phyloP scores from a whole-genome alignment of 2,329 filamentous ascomycete genomes.

The Aspergillus ochraceus region DNA sequence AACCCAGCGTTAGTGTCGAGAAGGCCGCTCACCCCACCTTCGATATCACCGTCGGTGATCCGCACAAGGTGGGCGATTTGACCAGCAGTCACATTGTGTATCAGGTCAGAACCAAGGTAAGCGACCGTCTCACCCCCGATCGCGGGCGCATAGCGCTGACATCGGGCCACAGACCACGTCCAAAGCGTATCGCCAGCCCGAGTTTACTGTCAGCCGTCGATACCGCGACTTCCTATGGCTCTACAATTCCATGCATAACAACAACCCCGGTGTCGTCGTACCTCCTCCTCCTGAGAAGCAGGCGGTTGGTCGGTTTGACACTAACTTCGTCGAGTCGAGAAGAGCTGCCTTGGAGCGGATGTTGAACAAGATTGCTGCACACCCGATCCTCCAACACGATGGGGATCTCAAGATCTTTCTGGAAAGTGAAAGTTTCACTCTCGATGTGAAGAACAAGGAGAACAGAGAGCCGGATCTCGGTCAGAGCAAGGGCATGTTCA shows the following conservation, averaged over 20 bases:
- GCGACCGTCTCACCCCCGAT: not conserved
- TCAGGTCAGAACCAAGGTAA: constrained; percentile 87
- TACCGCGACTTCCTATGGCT: constrained; percentile 98
- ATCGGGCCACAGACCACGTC: constrained; percentile 71
- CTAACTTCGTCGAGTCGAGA: constrained; percentile 91
- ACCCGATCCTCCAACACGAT: constrained; percentile 89
- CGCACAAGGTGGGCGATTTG: constrained; percentile 95
- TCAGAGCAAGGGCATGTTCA: constrained; percentile 92
- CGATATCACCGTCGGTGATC: constrained; percentile 88
- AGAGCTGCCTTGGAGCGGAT: constrained; percentile 92
- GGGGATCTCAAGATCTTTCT: constrained; percentile 93
- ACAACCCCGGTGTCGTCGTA: constrained; percentile 92
- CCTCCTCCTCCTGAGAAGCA: constrained; percentile 98
- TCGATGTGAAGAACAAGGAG: constrained; percentile 97
- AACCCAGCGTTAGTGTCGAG: constrained; percentile 86
- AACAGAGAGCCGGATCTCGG: constrained; percentile 79
- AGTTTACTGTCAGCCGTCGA: constrained; percentile 89
- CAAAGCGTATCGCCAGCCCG: constrained; percentile 88
- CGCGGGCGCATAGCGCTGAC: constrained; percentile 7
- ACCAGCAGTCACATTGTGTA: constrained; percentile 98
- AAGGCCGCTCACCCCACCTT: constrained; percentile 92
- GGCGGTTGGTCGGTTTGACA: constrained; percentile 92
- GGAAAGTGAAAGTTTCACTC: constrained; percentile 92
- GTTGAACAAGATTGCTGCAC: constrained; percentile 91
- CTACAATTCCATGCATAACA: constrained; percentile 89